Conservation (phyloP, 495 filamentous ascomycete genomes). For the Letharia columbiana region DNA sequence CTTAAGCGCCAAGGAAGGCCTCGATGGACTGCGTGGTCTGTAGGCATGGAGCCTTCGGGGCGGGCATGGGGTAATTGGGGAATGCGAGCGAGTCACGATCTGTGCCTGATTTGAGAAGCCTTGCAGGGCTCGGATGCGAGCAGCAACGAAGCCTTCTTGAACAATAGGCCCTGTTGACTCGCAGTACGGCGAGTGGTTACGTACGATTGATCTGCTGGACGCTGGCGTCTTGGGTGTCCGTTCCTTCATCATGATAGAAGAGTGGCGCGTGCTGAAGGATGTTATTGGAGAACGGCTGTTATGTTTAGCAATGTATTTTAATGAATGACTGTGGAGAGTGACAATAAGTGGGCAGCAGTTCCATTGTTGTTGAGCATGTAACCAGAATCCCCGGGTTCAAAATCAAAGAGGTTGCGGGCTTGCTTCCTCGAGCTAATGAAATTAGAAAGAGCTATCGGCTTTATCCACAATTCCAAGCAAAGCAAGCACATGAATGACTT, state of each 20-base stretch:
- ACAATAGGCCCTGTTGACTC: slow-evolving; percentile 18
- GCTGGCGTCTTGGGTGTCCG: slow-evolving; percentile 1
- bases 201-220: not conserved
- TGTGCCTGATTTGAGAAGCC: slow-evolving; percentile 6
- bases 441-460: not conserved
- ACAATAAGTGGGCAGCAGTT: not conserved
- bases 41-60: not conserved
- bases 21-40: not conserved
- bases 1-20: not conserved
- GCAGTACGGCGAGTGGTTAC: slow-evolving; percentile 15
- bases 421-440: not conserved
- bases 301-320: slow-evolving; percentile 4
- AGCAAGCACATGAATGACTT: not conserved
- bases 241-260: slow-evolving; percentile 8
- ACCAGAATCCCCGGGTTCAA: not conserved
- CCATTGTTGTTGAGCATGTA: not conserved
- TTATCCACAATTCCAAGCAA: not conserved
- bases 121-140: slow-evolving; percentile 18
- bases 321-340: slow-evolving; percentile 9
- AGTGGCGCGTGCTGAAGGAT: slow-evolving; percentile 2
- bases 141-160: slow-evolving; percentile 19
- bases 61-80: not conserved
- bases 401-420: not conserved
- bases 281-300: not conserved
- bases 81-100: not conserved